These are phyloP conservation scores for Chaetomidium leptoderma DNA, from an alignment of 495 filamentous ascomycete genomes.

Conservation along the genomic window DNA sequence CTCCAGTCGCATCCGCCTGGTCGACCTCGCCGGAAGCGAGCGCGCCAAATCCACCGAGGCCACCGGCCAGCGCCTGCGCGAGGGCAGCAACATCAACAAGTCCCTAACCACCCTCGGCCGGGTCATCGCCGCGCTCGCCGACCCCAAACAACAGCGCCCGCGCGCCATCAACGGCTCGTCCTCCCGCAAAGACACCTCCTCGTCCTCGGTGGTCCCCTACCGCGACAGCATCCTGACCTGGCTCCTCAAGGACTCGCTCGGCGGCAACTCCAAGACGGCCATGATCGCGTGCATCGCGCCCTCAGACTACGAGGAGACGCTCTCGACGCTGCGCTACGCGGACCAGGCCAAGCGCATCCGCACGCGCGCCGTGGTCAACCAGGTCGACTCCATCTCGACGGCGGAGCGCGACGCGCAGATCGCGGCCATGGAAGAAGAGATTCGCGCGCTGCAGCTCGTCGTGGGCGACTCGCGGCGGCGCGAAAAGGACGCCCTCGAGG, in stretches of 20 bases:
- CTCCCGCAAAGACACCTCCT: neutral
- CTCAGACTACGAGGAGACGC: constrained; percentile 93
- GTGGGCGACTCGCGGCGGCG: constrained; percentile 53
- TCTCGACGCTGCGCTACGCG: constrained; percentile 92
- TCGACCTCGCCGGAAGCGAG: constrained; percentile 93
- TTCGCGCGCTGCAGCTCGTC: constrained; percentile 73
- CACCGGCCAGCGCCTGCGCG: constrained; percentile 80
- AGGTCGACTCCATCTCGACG: constrained; percentile 71
- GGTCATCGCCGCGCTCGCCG: constrained; percentile 94
- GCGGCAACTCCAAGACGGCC: constrained; percentile 94
- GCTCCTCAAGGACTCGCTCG: constrained; percentile 90
- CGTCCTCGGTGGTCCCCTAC: constrained; percentile 77
- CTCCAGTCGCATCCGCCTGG: constrained; percentile 85
- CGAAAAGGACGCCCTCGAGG: constrained; percentile 47
- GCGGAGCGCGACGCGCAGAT: constrained; percentile 94
- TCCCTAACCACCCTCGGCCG: constrained; percentile 92
- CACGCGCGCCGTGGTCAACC: constrained; percentile 93
- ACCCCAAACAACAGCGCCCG: constrained; percentile 51
- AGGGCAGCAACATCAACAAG: constrained; percentile 98
- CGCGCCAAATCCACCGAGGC: constrained; percentile 94
- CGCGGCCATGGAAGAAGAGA: constrained; percentile 87
- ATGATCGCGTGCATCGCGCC: constrained; percentile 99
- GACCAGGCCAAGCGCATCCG: constrained; percentile 98
- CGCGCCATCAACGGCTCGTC: constrained; percentile 27
- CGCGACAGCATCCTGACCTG: constrained; percentile 97